These are phyloP conservation scores for Yamagishiella unicocca DNA, from an alignment of 139 green algal genomes.

Conservation along the genomic window DNA sequence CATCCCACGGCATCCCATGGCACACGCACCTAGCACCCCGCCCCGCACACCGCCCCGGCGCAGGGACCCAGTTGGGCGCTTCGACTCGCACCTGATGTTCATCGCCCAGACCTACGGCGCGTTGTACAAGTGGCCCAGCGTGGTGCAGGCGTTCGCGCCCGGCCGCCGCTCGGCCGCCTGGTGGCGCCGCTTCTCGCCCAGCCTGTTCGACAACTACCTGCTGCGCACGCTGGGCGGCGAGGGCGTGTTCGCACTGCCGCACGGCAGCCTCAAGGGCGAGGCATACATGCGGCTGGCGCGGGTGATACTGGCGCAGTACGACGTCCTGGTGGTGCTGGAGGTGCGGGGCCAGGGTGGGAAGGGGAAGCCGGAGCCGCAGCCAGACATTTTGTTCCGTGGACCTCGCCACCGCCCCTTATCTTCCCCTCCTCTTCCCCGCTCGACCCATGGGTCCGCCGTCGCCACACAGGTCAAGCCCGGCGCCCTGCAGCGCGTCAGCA, in stretches of 20 bases:
- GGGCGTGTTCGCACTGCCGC: conserved; percentile 5
- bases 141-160: neutral
- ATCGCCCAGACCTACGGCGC: neutral
- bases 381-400: neutral
- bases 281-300: neutral
- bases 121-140: neutral
- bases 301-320: conserved; percentile 31
- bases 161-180: neutral
- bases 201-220: conserved; percentile 34
- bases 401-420: neutral
- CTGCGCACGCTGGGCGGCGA: conserved; percentile 26
- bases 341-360: neutral
- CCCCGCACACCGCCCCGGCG: too few relatives aligned
- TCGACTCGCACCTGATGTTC: conserved; percentile 33
- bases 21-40: too few relatives aligned
- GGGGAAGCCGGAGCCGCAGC: neutral
- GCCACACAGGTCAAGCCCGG: too few relatives aligned
- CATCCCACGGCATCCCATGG: too few relatives aligned
- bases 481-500: neutral
- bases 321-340: conserved; percentile 33
- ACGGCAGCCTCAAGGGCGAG: neutral
- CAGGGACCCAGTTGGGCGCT: conserved; percentile 14
- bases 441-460: neutral
- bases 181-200: neutral
- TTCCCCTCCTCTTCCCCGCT: neutral